A percentile compares a stretch with the other conserved stretches of the same genome.
phyloP scores from a whole-genome alignment of 169 alveolate genomes.

The Eimeria necatrix region DNA sequence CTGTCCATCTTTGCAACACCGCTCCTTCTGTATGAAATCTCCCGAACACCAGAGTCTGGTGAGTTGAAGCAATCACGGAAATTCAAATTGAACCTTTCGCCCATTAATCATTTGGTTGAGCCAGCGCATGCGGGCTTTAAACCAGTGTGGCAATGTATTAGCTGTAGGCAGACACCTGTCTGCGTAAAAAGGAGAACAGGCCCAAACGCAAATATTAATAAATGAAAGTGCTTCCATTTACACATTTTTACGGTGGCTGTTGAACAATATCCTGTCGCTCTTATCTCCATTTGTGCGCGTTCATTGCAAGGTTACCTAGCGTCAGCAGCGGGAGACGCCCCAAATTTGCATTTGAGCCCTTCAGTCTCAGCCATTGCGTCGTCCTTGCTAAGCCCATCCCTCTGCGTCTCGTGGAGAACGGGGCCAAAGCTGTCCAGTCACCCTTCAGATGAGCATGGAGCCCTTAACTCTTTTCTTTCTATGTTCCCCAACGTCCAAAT shows the following conservation, averaged over 20 bases:
- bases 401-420: slow-evolving; percentile 4
- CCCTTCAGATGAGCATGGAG: background rate
- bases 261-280: too few species aligned
- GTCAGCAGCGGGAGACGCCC: background rate
- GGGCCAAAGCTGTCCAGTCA: background rate
- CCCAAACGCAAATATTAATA: too few species aligned
- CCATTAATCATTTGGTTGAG: too few species aligned
- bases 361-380: background rate
- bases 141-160: too few species aligned
- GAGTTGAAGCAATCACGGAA: background rate
- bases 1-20: background rate
- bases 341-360: background rate
- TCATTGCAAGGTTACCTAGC: slow-evolving; percentile 26
- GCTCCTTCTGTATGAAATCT: slow-evolving; percentile 1
- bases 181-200: too few species aligned
- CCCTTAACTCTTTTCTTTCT: background rate
- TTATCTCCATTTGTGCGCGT: background rate
- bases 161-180: too few species aligned
- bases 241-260: too few species aligned
- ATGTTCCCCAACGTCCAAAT: slow-evolving; percentile 11
- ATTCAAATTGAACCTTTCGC: too few species aligned
- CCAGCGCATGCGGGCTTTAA: too few species aligned
- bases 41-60: background rate
- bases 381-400: slow-evolving; percentile 18
- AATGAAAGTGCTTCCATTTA: too few species aligned